Evolutionary conservation across 2,329 filamentous ascomycete species (phyloP).

Genomic region (Fusarium tupiense): DNA sequence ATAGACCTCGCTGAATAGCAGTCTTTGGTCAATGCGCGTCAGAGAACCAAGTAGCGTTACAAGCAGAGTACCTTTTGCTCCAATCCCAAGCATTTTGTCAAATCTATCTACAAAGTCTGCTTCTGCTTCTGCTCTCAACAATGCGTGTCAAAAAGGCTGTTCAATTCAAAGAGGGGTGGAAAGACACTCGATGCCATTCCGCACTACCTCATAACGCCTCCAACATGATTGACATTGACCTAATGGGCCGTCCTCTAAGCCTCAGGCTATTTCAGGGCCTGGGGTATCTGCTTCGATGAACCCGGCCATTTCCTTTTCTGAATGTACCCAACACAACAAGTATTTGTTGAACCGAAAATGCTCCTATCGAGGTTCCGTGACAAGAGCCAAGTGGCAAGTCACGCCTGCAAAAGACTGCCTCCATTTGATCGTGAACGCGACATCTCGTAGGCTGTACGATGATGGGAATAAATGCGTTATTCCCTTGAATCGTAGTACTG

Average conservation of each 20-base stretch:
- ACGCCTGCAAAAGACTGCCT: conserved; percentile 10
- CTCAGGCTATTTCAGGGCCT: conserved; percentile 25
- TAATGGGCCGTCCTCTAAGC: conserved; percentile 24
- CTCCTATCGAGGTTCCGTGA: background rate
- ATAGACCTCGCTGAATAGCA: background rate
- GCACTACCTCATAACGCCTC: conserved; percentile 12
- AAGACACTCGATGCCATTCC: background rate
- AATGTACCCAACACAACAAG: conserved; percentile 24
- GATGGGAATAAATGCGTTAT: conserved; percentile 9
- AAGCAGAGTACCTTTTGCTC: background rate
- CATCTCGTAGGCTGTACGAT: conserved; percentile 12
- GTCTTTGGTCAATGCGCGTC: background rate
- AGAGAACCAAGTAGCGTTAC: background rate
- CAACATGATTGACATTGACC: conserved; percentile 16
- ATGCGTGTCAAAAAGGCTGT: conserved; percentile 25
- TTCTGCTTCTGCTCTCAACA: background rate
- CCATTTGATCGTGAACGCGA: background rate
- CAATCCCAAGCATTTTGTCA: conserved; percentile 12
- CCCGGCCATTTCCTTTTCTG: conserved; percentile 23
- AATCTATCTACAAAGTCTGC: conserved; percentile 24
- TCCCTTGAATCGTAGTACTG: conserved; percentile 65
- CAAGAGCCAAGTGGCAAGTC: background rate
- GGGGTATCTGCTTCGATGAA: conserved; percentile 38
- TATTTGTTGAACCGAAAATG: conserved; percentile 14
- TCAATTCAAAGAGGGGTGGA: conserved; percentile 30